Evolutionary conservation across 257 asterid species (phyloP).

Genomic region (Ballota nigra): DNA sequence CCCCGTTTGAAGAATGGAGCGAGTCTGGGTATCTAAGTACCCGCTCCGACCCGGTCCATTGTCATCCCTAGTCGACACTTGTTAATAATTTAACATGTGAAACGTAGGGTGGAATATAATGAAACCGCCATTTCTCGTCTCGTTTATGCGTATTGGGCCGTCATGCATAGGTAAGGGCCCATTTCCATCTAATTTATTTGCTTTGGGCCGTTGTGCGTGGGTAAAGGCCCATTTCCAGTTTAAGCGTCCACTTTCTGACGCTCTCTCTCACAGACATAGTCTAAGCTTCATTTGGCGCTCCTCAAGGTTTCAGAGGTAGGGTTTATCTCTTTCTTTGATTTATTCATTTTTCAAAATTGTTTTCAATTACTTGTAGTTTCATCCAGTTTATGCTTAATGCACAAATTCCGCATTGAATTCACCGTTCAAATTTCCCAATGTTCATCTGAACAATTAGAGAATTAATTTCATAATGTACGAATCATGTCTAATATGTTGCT

Average conservation of each 20-base stretch:
- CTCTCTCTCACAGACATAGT: not conserved
- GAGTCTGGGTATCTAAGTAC: too few species aligned
- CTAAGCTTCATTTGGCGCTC: slow-evolving; percentile 6
- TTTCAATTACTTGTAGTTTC: not conserved
- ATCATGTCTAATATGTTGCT: not conserved
- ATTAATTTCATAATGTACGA: not conserved
- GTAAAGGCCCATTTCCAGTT: not conserved
- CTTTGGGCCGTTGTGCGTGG: not conserved
- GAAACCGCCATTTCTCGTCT: too few species aligned
- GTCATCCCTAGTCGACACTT: too few species aligned
- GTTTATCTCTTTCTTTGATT: slow-evolving; percentile 14
- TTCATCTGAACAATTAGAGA: not conserved
- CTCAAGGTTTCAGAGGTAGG: slow-evolving; percentile 17
- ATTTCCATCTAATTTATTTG: too few species aligned
- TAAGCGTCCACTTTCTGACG: not conserved
- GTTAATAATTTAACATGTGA: too few species aligned
- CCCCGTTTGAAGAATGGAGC: too few species aligned
- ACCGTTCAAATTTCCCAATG: not conserved
- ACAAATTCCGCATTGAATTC: not conserved
- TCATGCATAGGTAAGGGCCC: not conserved
- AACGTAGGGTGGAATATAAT: too few species aligned
- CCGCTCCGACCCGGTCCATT: too few species aligned
- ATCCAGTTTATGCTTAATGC: not conserved
- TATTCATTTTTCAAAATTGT: not conserved
- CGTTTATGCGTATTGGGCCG: not conserved